phyloP scores from a whole-genome alignment of 352 stramenopile genomes.

The Sclerospora graminicola region DNA sequence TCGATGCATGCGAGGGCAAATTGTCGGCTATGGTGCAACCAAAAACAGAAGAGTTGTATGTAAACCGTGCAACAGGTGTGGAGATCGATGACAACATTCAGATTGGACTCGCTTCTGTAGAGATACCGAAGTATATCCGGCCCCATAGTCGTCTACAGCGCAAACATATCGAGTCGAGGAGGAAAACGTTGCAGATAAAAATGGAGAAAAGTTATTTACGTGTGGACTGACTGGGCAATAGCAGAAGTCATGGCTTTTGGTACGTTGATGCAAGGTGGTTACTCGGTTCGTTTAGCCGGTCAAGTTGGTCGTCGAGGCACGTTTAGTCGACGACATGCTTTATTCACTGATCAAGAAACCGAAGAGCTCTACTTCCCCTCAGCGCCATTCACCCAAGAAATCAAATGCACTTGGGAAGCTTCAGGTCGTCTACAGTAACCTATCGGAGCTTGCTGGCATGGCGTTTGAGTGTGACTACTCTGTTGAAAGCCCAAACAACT shows the following conservation, averaged over 20 bases:
- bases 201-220: slow-evolving; percentile 24
- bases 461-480: slow-evolving; percentile 87
- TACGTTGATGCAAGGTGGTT: slow-evolving; percentile 69
- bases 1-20: slow-evolving; percentile 72
- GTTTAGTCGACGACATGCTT: slow-evolving; percentile 81
- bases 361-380: slow-evolving; percentile 71
- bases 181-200: slow-evolving; percentile 55
- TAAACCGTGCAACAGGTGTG: slow-evolving; percentile 41
- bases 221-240: slow-evolving; percentile 85
- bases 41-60: slow-evolving; percentile 36
- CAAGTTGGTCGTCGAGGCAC: slow-evolving; percentile 85
- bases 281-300: slow-evolving; percentile 76
- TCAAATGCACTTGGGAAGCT: slow-evolving; percentile 30
- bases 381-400: slow-evolving; percentile 40
- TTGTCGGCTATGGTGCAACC: slow-evolving; percentile 50
- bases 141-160: slow-evolving; percentile 69
- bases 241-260: slow-evolving; percentile 85
- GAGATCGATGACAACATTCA: slow-evolving; percentile 42
- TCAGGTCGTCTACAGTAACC: slow-evolving; percentile 68
- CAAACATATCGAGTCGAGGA: slow-evolving; percentile 59
- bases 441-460: slow-evolving; percentile 85
- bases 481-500: slow-evolving; percentile 64
- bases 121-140: slow-evolving; percentile 39
- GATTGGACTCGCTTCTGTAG: slow-evolving; percentile 53
- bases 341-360: slow-evolving; percentile 75